Evolutionary conservation across 345 rosid species (phyloP), one percentile per base, ranked within the genome.

Genomic region (Arabidopsis arenosa): DNA sequence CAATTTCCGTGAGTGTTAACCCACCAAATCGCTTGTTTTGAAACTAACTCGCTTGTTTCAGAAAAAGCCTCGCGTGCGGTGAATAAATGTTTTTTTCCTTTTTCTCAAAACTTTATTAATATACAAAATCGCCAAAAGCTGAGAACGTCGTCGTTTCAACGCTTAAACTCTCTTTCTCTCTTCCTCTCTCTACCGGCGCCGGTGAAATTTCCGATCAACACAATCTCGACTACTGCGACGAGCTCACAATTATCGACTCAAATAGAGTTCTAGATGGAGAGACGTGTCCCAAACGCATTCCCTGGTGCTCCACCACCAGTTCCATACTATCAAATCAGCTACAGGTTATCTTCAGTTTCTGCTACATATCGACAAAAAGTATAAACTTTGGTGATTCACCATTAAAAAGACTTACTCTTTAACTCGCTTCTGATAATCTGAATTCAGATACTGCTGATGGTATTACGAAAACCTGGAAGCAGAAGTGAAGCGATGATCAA

Each of bases 381-480:
- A 39, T 41, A 0, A 43, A 53, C 18, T 63, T 73, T 63, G 33
- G 57, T 58, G 56, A 44, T 70, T 17, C 33, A 41, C 15, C 12
- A 30, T 52, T 17, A 41, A 18, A 2, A 35, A 10, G 5, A 37
- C 32, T 17, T 6, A 12, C 36, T 43, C 52, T 43, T 63, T n/a
- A 63, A 44, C 15, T 59, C 26, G 21, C 21, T 18, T 18, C 21
- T 18, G 21, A 18, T 18, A 18, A 18, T 18, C 21, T 18, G 21
- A 18, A 18, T 18, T 18, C 21, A 18, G 98, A 87, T 72, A 85
- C 83, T 61, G 63, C 30, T 45, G 90, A 75, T 69, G 85, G 82
- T n/a, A n/a, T n/a, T n/a, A n/a, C n/a, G 30, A 28, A 28, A 28
- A 28, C 30, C 30, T 28, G 30, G 30, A 28, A 28, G 30, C 30